Evolutionary conservation across 2,329 filamentous ascomycete species (phyloP).

Genomic region (Trichocomaceae sp.): DNA sequence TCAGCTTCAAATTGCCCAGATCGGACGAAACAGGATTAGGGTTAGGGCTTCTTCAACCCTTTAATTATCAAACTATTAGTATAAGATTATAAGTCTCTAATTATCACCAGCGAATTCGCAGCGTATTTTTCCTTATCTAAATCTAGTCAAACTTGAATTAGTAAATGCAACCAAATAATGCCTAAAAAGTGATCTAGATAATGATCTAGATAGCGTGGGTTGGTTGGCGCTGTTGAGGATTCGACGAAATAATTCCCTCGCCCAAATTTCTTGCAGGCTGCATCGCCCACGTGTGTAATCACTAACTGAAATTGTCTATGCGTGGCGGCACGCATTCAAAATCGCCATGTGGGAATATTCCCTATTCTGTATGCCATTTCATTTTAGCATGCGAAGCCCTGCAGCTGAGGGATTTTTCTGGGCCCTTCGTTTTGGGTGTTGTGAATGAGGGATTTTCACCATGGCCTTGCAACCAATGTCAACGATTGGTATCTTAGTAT

Average conservation of each 20-base stretch:
- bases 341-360: neutral
- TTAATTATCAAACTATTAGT: neutral
- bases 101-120: no score
- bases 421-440: neutral
- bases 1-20: neutral
- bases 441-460: conserved; percentile 1
- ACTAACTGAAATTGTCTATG: no score
- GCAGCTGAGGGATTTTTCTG: conserved; percentile 4
- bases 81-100: no score
- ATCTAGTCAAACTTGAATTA: neutral
- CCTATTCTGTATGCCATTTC: neutral
- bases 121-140: neutral
- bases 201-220: no score
- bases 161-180: neutral
- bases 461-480: neutral
- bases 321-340: no score
- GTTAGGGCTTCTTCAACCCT: neutral
- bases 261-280: neutral
- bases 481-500: neutral
- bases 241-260: neutral
- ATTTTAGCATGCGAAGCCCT: neutral
- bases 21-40: neutral
- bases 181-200: no score
- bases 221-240: neutral
- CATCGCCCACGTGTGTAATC: conserved; percentile 1